Base-by-base conservation (phyloP, 495 filamentous ascomycete species). In the Podospora pseudopauciseta region DNA sequence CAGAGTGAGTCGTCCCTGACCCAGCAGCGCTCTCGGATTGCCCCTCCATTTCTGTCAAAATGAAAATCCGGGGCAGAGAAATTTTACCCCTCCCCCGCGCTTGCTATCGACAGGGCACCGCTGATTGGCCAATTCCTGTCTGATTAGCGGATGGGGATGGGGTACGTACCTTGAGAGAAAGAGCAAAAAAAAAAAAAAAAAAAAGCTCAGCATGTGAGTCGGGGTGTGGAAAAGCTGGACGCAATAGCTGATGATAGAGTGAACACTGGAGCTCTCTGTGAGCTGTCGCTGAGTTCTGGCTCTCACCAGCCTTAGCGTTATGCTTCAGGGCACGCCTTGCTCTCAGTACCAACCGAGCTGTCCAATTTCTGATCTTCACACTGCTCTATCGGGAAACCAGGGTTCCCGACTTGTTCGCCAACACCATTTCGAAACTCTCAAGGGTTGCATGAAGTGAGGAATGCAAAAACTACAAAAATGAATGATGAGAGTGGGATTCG, bases 401-500 rank as follows among this genome's bases (percentile, higher is more conserved):
- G 30, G 30, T 32, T 32, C 30, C 30, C 1, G 30, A 7, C 30
- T 23, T 23, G 7, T 32, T 7, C 30, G 30, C 13, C 39, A 49
- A 5, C 39, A 49, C 9, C 39, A 13, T 49, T 2, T 16, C 1
- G 39, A 49, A 6, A 49, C 39, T 49, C 39, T 49, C 39, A 49
- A 26, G 26, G 30, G 20, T 18, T 16, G 39, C 39, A 49, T 13
- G 15, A 16, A 49, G 39, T 49, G 39, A 11, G 39, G 39, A 49
- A 49, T 49, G 39, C 39, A 49, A 49, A 49, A 49, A 11, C 13
- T 2, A 0, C 7, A 49, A 49, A 49, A 49, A 49, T 49, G 11
- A 60, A 65, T 75, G 74, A 75, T 67, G 67, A 77, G 74, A 78
- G 74, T 78, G 73, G 74, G 76, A 77, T 77, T 78, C 76, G 73